Evolutionary conservation across 768 basidiomycete genomes (phyloP).

Genomic region (Kwoniella sp.): DNA sequence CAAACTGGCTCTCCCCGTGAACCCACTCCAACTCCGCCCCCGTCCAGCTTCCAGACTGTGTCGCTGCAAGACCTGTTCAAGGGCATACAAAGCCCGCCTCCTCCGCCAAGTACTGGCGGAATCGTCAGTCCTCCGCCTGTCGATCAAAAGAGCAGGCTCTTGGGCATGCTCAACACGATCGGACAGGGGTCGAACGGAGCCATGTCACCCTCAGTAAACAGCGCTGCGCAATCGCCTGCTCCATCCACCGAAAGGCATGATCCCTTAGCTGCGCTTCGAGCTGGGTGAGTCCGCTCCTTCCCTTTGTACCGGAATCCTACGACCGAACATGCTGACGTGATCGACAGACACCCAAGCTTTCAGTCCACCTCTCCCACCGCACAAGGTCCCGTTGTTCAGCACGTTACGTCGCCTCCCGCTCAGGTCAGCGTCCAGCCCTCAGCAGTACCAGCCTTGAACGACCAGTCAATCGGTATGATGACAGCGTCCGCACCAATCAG

Average conservation of each 20-base stretch:
- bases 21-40: conserved; percentile 25
- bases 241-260: conserved; percentile 1
- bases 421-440: too few relatives aligned
- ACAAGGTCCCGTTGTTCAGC: conserved; percentile 18
- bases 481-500: too few relatives aligned
- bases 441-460: too few relatives aligned
- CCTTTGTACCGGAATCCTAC: neutral
- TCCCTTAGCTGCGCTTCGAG: conserved; percentile 8
- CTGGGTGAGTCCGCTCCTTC: conserved; percentile 2
- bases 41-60: conserved; percentile 22
- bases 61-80: conserved; percentile 33
- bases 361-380: neutral
- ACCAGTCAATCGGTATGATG: too few relatives aligned
- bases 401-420: conserved; percentile 7
- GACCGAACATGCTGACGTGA: neutral
- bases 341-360: neutral
- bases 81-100: conserved; percentile 17
- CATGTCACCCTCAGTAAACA: conserved; percentile 6
- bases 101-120: neutral
- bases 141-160: conserved; percentile 16
- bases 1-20: conserved; percentile 12
- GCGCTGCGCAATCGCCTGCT: neutral
- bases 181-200: conserved; percentile 1
- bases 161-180: conserved; percentile 33
- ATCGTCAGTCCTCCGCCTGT: conserved; percentile 1